Evolutionary conservation across 2,329 filamentous ascomycete species (phyloP).

Genomic region (Westerdykella sp.): DNA sequence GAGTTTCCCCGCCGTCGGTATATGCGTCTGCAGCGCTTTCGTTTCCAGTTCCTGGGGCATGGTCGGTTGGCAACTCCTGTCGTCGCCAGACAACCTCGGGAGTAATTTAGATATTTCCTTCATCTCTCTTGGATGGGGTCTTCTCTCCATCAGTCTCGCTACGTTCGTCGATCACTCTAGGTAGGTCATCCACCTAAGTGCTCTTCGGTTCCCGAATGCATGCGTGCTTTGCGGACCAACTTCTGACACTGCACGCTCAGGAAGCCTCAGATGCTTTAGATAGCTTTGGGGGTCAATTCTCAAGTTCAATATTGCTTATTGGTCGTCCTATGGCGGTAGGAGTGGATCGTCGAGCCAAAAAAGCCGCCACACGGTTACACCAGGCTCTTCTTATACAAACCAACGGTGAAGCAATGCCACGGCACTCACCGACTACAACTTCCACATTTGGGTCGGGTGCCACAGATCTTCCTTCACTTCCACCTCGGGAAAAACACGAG

Average conservation of each 20-base stretch:
- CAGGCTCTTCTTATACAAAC: conserved; percentile 29
- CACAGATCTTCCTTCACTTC: no score
- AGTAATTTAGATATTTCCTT: not conserved
- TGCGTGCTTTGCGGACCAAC: conserved; percentile 17
- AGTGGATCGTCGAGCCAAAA: conserved; percentile 31
- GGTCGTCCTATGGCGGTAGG: conserved; percentile 36
- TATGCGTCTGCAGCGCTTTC: conserved; percentile 22
- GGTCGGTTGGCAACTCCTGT: conserved; percentile 6
- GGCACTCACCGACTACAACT: conserved; percentile 15
- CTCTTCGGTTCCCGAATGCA: conserved; percentile 13
- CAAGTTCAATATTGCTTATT: conserved; percentile 2
- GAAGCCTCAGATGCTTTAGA: conserved; percentile 18
- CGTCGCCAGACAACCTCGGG: no score
- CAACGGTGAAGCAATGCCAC: conserved; percentile 32
- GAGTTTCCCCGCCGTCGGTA: conserved; percentile 21
- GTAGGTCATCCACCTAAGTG: conserved; percentile 18
- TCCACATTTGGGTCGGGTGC: no score
- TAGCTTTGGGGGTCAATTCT: conserved; percentile 14
- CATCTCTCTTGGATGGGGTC: not conserved
- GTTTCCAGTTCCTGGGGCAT: conserved; percentile 27
- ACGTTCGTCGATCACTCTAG: conserved; percentile 12
- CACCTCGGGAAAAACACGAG: no score
- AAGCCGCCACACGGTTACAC: conserved; percentile 29
- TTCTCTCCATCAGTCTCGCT: not conserved
- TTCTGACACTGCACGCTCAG: conserved; percentile 7